Evolutionary conservation across 306 rosid species (phyloP).

Genomic region (Vigna unguiculata): DNA sequence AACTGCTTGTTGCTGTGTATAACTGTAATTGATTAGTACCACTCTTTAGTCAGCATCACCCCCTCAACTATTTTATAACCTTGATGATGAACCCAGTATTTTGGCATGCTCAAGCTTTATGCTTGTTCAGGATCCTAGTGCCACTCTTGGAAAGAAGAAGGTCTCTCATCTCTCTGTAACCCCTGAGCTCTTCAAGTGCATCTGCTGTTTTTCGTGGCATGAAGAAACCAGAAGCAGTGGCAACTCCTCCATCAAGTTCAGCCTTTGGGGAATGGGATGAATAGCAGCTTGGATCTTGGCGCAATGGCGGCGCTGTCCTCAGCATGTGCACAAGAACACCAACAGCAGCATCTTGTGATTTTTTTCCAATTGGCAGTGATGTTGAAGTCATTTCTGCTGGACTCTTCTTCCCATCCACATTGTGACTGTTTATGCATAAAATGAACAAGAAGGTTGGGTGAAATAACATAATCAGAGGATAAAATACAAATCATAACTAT

Average conservation of each 20-base stretch:
- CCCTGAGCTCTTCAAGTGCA: constrained; percentile 66
- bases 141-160: constrained; percentile 68
- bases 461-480: constrained; percentile 34
- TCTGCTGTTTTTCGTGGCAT: constrained; percentile 59
- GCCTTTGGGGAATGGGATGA: constrained; percentile 65
- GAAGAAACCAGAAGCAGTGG: constrained; percentile 72
- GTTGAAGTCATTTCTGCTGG: constrained; percentile 51
- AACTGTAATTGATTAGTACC: constrained; percentile 40
- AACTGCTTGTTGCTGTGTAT: constrained; percentile 37
- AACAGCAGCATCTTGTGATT: constrained; percentile 91
- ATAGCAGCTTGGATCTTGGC: constrained; percentile 72
- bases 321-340: constrained; percentile 88
- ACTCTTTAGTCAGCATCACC: constrained; percentile 40
- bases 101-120: constrained; percentile 47
- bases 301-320: constrained; percentile 87
- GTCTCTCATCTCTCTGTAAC: constrained; percentile 64
- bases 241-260: constrained; percentile 62
- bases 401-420: constrained; percentile 51
- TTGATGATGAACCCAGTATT: neutral
- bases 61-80: constrained; percentile 12
- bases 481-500: constrained; percentile 29
- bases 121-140: constrained; percentile 48
- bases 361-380: constrained; percentile 53
- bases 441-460: constrained; percentile 17
- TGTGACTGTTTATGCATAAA: constrained; percentile 56